phyloP scores from a whole-genome alignment of 306 rosid genomes.

The Medicago truncatula region MtrunA17r5.0-ANR NC_053045.1:50441501-50442000 shows the following conservation, averaged over 20 bases:
- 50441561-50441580: conserved; percentile 99
- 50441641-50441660: conserved; percentile 91
- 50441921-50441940: conserved; percentile 97
- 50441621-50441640: conserved; percentile 96
- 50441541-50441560: conserved; percentile 91
- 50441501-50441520: not conserved
- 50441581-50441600: conserved; percentile 97
- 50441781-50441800: conserved; percentile 95
- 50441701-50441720: conserved; percentile 94
- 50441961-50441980: conserved; percentile 95
- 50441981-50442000: conserved; percentile 97
- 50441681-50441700: conserved; percentile 99
- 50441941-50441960: conserved; percentile 95
- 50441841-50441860: conserved; percentile 98
- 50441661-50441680: conserved; percentile 99
- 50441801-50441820: conserved; percentile 97
- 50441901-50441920: conserved; percentile 97
- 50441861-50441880: conserved; percentile 88
- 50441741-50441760: conserved; percentile 98
- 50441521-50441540: conserved; percentile 27
- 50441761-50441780: conserved; percentile 93
- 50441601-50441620: conserved; percentile 91
- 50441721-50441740: conserved; percentile 93
- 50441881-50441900: conserved; percentile 99
- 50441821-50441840: conserved; percentile 97